These are phyloP conservation scores for Acorus calamus DNA, from an alignment of 106 monocot genomes.

Conservation along the genomic window DNA sequence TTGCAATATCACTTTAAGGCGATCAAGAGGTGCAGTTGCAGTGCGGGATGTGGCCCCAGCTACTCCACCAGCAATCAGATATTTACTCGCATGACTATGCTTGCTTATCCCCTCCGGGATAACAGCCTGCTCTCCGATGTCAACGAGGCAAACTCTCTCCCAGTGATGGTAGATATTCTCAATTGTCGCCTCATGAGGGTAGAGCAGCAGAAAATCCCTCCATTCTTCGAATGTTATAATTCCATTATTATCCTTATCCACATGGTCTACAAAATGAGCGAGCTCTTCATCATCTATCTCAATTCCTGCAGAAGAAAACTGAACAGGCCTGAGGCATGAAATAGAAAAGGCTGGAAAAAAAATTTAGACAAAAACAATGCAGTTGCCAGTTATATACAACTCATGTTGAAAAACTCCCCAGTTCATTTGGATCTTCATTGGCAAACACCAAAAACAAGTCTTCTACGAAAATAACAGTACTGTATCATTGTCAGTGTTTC, in stretches of 20 bases:
- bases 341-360: not conserved
- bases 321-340: not conserved
- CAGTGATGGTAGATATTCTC: conserved; percentile 83
- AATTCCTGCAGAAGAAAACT: conserved; percentile 60
- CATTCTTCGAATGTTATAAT: conserved; percentile 98
- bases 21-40: conserved; percentile 86
- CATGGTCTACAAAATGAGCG: conserved; percentile 85
- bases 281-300: conserved; percentile 93
- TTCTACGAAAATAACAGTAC: no score
- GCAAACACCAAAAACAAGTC: no score
- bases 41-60: conserved; percentile 93
- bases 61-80: conserved; percentile 85
- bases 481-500: no score
- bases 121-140: conserved; percentile 86
- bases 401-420: no score
- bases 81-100: conserved; percentile 69
- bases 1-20: conserved; percentile 83
- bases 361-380: no score
- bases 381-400: no score
- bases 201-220: conserved; percentile 91
- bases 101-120: conserved; percentile 88
- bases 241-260: conserved; percentile 96
- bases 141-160: conserved; percentile 90
- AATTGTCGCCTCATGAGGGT: conserved; percentile 86
- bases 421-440: no score